Evolutionary conservation across 192 early-diverging fungal genomes (phyloP), one percentile per base, ranked within the genome.

Genomic region (Dimargaris verticillata): DNA sequence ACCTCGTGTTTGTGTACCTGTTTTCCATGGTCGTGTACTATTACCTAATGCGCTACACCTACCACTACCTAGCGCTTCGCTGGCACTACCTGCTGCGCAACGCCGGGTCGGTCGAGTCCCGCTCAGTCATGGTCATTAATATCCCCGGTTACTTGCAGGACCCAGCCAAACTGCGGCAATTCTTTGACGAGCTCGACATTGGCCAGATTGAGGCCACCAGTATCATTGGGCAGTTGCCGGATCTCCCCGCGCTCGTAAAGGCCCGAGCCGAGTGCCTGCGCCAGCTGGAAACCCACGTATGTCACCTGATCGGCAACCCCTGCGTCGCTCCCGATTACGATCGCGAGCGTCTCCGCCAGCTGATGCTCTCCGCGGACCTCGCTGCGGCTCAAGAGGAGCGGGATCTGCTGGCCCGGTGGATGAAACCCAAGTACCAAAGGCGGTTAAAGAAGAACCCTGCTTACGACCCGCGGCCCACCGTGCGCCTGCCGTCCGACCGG

Each of bases 51-150:
- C 65, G 66, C 58, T 76, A 72, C 66, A 69, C 68, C 53, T 76
- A 69, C 13, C 69, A 69, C 11, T 76, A 68, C 68, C 66, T 71
- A 17, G 72, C 74, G 17, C 62, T 76, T 55, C 74, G 74, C 25
- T 76, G 74, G 74, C 74, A 76, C 45, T 76, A 72, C 58, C 65
- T 76, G 47, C 68, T 72, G 66, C 71, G 70, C 48, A 72, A 71
- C 57, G 62, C 68, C 0, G 70, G 70, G 43, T 68, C 74, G 5
- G 61, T 67, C 18, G 74, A 71, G 0, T 70, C 83, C 13, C 80
- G 85, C 24, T 83, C 83, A 12, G 76, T 88, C 15, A 80, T 88
- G 77, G 73, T 88, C 6, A 78, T 80, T 0, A 80, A 79, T 3
- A 71, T 88, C 28, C 87, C 87, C 5, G 55, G 76, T 0, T 67